Evolutionary conservation across 2,329 filamentous ascomycete genomes (phyloP).

Genomic region (Alternaria novae-zelandiae): DNA sequence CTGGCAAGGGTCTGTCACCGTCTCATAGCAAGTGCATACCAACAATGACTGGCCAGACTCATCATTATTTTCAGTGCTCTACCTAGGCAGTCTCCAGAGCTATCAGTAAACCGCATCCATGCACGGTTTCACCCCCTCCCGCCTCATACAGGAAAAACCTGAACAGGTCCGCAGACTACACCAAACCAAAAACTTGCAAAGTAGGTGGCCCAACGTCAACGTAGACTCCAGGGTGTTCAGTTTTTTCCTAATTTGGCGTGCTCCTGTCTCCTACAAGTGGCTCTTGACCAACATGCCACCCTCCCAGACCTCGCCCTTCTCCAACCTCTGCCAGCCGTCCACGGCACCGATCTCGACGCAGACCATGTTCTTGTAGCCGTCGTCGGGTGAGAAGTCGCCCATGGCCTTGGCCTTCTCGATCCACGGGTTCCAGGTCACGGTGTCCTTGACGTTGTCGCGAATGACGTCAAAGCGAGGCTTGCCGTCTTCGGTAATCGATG

Average conservation of each 20-base stretch:
- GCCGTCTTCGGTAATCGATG: slow-evolving; percentile 68
- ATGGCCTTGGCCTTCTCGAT: slow-evolving; percentile 81
- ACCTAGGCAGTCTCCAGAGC: not conserved
- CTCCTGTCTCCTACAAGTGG: slow-evolving; percentile 25
- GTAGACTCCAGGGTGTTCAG: not conserved
- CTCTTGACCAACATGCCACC: slow-evolving; percentile 65
- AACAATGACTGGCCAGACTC: not conserved
- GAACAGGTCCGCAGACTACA: not conserved
- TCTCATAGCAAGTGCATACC: not conserved
- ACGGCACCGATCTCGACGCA: slow-evolving; percentile 93
- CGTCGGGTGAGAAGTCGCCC: slow-evolving; percentile 85
- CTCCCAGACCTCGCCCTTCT: slow-evolving; percentile 75
- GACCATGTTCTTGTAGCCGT: slow-evolving; percentile 91
- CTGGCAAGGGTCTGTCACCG: slow-evolving; percentile 1
- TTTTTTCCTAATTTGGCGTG: not conserved
- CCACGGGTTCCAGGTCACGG: slow-evolving; percentile 99
- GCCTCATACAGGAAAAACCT: not conserved
- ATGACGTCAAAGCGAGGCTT: slow-evolving; percentile 73
- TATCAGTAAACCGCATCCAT: not conserved
- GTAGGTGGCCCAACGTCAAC: not conserved
- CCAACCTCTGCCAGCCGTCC: slow-evolving; percentile 79
- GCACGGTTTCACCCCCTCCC: not conserved
- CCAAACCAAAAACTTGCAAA: not conserved
- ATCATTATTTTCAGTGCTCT: not conserved
- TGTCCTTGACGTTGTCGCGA: slow-evolving; percentile 83